These are phyloP conservation scores for Nitzschia sp. DNA, from an alignment of 108 stramenopile species.

Conservation along the genomic window DNA sequence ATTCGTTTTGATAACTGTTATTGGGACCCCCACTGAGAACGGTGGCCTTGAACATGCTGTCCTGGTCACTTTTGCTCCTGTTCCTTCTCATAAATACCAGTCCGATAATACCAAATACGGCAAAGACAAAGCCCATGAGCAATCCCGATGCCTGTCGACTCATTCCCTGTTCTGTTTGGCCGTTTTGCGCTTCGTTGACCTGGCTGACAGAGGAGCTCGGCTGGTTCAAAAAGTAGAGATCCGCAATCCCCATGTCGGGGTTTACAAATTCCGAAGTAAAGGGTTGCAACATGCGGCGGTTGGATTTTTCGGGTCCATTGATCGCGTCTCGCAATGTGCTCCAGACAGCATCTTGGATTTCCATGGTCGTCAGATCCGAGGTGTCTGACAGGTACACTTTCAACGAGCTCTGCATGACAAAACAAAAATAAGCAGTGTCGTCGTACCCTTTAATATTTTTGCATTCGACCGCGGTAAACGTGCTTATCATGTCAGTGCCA, in stretches of 20 bases:
- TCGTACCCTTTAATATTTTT: background rate
- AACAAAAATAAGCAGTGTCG: background rate
- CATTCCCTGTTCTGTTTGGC: background rate
- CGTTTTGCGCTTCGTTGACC: background rate
- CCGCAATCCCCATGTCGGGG: background rate
- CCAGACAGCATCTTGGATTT: background rate
- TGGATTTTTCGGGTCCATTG: background rate
- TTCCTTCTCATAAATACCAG: background rate
- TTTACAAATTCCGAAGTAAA: background rate
- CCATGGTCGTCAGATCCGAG: background rate
- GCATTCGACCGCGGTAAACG: background rate
- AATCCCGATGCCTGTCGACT: background rate
- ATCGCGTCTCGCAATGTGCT: background rate
- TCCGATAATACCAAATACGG: background rate
- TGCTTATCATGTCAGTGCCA: background rate
- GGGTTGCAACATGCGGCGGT: background rate
- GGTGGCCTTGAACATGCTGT: background rate
- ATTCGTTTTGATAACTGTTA: background rate
- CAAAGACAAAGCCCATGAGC: background rate
- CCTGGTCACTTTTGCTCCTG: background rate
- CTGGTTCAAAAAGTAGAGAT: slow-evolving; percentile 1
- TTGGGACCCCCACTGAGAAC: background rate
- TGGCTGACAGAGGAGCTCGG: background rate
- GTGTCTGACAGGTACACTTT: slow-evolving; percentile 14
- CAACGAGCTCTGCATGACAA: background rate